phyloP scores from a whole-genome alignment of 768 basidiomycete species.

The Auricularia cornea region DNA sequence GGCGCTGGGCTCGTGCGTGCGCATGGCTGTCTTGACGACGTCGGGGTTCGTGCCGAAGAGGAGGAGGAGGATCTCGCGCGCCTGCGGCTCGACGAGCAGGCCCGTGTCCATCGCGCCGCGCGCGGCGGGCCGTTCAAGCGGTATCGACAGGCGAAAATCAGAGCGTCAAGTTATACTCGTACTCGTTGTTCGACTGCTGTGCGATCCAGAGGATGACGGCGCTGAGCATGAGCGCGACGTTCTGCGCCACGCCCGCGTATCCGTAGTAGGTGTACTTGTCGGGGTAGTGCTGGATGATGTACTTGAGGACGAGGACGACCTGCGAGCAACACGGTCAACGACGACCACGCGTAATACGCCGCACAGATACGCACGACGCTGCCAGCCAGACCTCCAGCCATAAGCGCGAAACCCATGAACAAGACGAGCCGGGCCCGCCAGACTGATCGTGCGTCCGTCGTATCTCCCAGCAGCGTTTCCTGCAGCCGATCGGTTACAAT shows the following conservation, averaged over 20 bases:
- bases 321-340: slow-evolving; percentile 23
- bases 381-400: slow-evolving; percentile 98
- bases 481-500: no score
- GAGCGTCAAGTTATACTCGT: slow-evolving; percentile 85
- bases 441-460: slow-evolving; percentile 61
- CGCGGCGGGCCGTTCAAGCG: no score
- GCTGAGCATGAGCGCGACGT: slow-evolving; percentile 75
- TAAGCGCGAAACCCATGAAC: slow-evolving; percentile 92
- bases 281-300: slow-evolving; percentile 61
- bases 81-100: slow-evolving; percentile 64
- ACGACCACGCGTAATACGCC: neutral
- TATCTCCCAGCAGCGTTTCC: slow-evolving; percentile 7
- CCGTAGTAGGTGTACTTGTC: slow-evolving; percentile 85
- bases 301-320: slow-evolving; percentile 88
- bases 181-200: slow-evolving; percentile 77
- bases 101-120: slow-evolving; percentile 59
- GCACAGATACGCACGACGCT: slow-evolving; percentile 72
- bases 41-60: slow-evolving; percentile 88
- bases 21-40: slow-evolving; percentile 77
- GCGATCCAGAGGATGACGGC: slow-evolving; percentile 88
- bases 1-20: slow-evolving; percentile 80
- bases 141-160: no score
- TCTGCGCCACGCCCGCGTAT: slow-evolving; percentile 92
- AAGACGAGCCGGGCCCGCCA: slow-evolving; percentile 87
- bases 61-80: slow-evolving; percentile 79